phyloP scores from a whole-genome alignment of 495 filamentous ascomycete species.

The Neurospora discreta region DNA sequence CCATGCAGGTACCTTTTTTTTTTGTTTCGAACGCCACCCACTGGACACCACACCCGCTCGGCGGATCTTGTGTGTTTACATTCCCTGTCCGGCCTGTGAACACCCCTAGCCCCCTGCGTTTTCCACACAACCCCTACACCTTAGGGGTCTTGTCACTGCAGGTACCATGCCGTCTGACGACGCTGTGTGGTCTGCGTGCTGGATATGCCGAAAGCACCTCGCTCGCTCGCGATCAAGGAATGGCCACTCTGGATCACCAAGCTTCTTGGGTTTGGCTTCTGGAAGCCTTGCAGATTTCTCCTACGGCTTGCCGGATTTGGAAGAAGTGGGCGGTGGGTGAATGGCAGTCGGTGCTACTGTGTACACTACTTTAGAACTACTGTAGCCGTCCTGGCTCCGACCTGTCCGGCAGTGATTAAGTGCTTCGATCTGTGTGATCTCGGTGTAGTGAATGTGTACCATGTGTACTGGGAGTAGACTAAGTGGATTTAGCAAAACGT shows the following conservation, averaged over 20 bases:
- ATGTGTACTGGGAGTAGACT: not conserved
- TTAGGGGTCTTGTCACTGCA: not conserved
- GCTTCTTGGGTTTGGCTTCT: not conserved
- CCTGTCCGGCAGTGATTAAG: not conserved
- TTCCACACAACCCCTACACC: not conserved
- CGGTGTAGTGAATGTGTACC: not conserved
- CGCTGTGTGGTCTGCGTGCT: not conserved
- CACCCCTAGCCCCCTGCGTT: not conserved
- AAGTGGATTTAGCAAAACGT: not conserved
- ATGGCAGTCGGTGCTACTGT: not conserved
- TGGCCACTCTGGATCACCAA: not conserved
- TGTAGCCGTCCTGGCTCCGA: not conserved
- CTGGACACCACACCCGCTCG: not conserved
- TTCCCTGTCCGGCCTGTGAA: not conserved
- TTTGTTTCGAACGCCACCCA: not conserved
- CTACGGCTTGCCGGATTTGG: not conserved
- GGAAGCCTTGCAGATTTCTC: not conserved
- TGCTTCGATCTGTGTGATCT: not conserved
- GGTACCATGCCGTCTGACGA: not conserved
- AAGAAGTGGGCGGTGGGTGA: not conserved
- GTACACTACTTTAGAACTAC: too few relatives aligned
- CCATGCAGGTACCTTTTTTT: not conserved
- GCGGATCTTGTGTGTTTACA: not conserved
- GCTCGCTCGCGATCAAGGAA: not conserved
- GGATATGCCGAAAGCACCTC: not conserved